Evolutionary conservation across 108 stramenopile genomes (phyloP).

Genomic region (Fragilaria crotonensis): DNA sequence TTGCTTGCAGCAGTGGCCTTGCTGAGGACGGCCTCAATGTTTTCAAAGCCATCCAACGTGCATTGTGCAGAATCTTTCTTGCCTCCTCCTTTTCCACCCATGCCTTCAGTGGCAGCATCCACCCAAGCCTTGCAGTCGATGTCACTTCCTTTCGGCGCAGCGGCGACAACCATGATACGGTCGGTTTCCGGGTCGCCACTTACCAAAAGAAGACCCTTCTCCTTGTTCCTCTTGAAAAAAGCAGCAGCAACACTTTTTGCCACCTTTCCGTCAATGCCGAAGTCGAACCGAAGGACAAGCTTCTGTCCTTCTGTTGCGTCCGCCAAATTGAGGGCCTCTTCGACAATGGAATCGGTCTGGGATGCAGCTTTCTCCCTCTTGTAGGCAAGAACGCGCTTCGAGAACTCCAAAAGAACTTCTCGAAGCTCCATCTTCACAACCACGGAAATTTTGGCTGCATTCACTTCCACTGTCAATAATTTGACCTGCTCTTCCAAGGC

Average conservation of each 20-base stretch:
- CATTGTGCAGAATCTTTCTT: conserved; percentile 80
- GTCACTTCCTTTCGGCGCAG: conserved; percentile 62
- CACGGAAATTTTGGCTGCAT: conserved; percentile 60
- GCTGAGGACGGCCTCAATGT: conserved; percentile 51
- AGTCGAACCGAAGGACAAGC: conserved; percentile 84
- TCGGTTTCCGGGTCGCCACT: conserved; percentile 65
- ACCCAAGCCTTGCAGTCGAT: conserved; percentile 85
- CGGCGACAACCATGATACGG: conserved; percentile 68
- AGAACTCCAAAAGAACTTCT: conserved; percentile 44
- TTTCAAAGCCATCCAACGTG: conserved; percentile 48
- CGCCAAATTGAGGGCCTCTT: conserved; percentile 56
- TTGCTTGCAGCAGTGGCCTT: too few relatives aligned
- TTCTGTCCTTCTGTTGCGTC: conserved; percentile 52
- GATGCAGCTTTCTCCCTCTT: conserved; percentile 78
- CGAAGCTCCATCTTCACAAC: conserved; percentile 67
- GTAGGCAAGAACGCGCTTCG: conserved; percentile 70
- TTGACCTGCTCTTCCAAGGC: conserved; percentile 66
- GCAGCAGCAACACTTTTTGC: conserved; percentile 76
- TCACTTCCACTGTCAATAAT: conserved; percentile 61
- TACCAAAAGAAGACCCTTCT: conserved; percentile 76
- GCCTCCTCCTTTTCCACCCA: conserved; percentile 82
- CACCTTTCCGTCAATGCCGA: conserved; percentile 88
- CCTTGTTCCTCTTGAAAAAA: conserved; percentile 76
- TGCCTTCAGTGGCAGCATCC: conserved; percentile 62
- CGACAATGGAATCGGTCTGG: conserved; percentile 61